Base-by-base conservation (phyloP, 371 early-diverging fungal species). In the Rhizomucor pusillus region DNA sequence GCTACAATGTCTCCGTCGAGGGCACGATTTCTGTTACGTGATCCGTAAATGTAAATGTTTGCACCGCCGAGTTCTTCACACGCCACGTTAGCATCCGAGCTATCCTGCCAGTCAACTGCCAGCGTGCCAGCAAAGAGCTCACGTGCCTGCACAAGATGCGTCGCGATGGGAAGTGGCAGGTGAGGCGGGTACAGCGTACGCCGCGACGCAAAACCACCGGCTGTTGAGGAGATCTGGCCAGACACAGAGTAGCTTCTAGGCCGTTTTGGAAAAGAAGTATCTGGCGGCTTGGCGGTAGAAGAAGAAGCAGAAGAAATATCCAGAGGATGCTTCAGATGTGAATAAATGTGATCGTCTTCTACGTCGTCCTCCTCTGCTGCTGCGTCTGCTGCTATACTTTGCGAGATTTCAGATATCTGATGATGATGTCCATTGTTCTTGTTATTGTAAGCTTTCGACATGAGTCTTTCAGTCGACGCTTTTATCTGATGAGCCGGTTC, bases 1-100 rank as follows among this genome's bases (percentile, higher is more conserved):
- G 79, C 79, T 5, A 92, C 93, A 0, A 74, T 50, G 46, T 92
- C 93, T 11, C 89, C 89, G 6, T 89, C 84, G 14, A 91, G 61
- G 1, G 91, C 90, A n/a, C 93, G 84, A 62, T 92, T 92, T 40
- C 90, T 85, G 35, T 70, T 58, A 10, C 47, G 54, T 16, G 70
- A 62, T 13, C 87, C 86, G 45, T 65, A 71, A 12, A 90, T 81
- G 57, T 77, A 82, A 10, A 87, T 74, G 54, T 88, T 84, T 11
- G 50, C 24, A 1, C 67, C 74, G 14, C 67, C 74, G 14, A 74
- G 52, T 7, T 43, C 46, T 13, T 73, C 70, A 57, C 73, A 75
- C 9, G 77, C 74, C 5, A 89, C 89, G 66, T 90, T 85, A 19
- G 88, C 87, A 52, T 90, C 87, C 1, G 71, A 70, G 13, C 73